phyloP scores from a whole-genome alignment of 768 basidiomycete genomes.

The Russula dissimulans region DNA sequence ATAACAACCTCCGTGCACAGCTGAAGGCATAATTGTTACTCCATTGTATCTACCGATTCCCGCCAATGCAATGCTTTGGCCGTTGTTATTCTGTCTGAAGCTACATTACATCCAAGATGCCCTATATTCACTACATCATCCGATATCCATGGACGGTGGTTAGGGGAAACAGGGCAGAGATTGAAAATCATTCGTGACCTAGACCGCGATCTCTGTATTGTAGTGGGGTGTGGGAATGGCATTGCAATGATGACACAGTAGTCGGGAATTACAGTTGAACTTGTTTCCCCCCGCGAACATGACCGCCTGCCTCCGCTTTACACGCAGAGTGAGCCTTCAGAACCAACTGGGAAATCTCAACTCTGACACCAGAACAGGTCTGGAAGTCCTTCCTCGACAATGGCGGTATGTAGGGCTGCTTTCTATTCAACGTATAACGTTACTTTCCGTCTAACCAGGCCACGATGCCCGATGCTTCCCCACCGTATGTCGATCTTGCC shows the following conservation, averaged over 20 bases:
- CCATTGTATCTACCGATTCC: slow-evolving; percentile 24
- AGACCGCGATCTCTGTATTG: slow-evolving; percentile 14
- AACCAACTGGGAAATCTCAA: neutral
- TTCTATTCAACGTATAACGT: slow-evolving; percentile 6
- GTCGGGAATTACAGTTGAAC: no score
- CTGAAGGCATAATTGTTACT: slow-evolving; percentile 50
- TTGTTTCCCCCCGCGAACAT: slow-evolving; percentile 26
- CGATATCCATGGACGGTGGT: slow-evolving; percentile 45
- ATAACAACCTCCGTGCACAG: slow-evolving; percentile 78
- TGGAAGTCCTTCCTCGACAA: slow-evolving; percentile 76
- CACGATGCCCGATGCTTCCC: slow-evolving; percentile 78
- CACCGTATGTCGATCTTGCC: slow-evolving; percentile 38
- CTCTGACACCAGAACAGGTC: slow-evolving; percentile 39
- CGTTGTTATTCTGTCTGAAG: neutral
- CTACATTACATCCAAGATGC: slow-evolving; percentile 23
- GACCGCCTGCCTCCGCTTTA: slow-evolving; percentile 67
- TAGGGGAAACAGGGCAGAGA: slow-evolving; percentile 84
- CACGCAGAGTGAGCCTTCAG: slow-evolving; percentile 38
- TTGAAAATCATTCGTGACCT: slow-evolving; percentile 26
- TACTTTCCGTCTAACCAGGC: slow-evolving; percentile 33
- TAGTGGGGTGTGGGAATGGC: slow-evolving; percentile 15
- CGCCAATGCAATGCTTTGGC: slow-evolving; percentile 17
- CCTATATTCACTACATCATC: slow-evolving; percentile 71
- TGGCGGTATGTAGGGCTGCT: slow-evolving; percentile 46
- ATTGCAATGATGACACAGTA: slow-evolving; percentile 1